Conservation (phyloP, 2,329 filamentous ascomycete genomes). For the Colletotrichum shisoi region DNA sequence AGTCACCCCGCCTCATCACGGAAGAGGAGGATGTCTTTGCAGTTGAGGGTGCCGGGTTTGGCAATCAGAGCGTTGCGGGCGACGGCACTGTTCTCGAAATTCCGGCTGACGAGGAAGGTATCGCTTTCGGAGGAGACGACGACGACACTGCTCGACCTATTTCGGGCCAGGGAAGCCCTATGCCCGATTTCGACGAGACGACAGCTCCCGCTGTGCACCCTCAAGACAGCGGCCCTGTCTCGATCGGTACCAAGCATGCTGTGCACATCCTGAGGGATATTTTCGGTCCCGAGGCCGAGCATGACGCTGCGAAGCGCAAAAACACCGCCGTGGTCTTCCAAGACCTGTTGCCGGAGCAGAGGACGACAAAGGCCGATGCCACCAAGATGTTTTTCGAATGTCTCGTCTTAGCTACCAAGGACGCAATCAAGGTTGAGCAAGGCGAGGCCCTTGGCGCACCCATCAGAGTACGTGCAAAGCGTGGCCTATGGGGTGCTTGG, state of each 20-base stretch:
- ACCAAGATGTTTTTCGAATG: slow-evolving; percentile 99
- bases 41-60: slow-evolving; percentile 61
- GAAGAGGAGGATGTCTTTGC: slow-evolving; percentile 70
- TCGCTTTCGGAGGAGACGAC: slow-evolving; percentile 54
- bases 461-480: slow-evolving; percentile 86
- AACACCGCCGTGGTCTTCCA: slow-evolving; percentile 86
- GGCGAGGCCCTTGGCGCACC: slow-evolving; percentile 76
- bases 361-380: slow-evolving; percentile 85
- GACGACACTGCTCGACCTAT: slow-evolving; percentile 55
- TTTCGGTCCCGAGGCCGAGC: slow-evolving; percentile 77
- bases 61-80: slow-evolving; percentile 59
- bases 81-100: slow-evolving; percentile 73
- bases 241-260: slow-evolving; percentile 90
- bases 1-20: slow-evolving; percentile 74
- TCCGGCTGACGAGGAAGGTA: slow-evolving; percentile 64
- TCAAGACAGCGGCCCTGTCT: slow-evolving; percentile 84
- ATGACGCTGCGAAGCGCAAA: slow-evolving; percentile 74
- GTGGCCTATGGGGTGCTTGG: slow-evolving; percentile 97
- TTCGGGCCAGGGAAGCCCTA: slow-evolving; percentile 54
- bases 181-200: slow-evolving; percentile 79
- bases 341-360: slow-evolving; percentile 82
- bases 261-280: slow-evolving; percentile 92
- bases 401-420: slow-evolving; percentile 93
- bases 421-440: slow-evolving; percentile 97
- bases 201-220: slow-evolving; percentile 79